Percentiles rank a stretch among this genome's conserved stretches.
Conservation (phyloP, 139 green algal genomes). For the Ettlia oleoabundans region DNA sequence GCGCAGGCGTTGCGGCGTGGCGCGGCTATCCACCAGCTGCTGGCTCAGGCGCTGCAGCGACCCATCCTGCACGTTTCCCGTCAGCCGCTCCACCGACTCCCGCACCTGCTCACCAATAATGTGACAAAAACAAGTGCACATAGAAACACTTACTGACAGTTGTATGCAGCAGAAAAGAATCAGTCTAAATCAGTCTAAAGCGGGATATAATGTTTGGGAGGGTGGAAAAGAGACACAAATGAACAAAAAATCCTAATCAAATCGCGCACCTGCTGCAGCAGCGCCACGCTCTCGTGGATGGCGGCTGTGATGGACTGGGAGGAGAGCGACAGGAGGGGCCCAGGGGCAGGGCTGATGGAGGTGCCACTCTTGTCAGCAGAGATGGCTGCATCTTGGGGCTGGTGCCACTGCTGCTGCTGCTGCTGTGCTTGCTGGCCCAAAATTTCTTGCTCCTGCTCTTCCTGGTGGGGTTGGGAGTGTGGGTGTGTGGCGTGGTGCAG, state of each 20-base stretch:
- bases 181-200: too few relatives aligned
- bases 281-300: slow-evolving; percentile 34
- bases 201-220: too few relatives aligned
- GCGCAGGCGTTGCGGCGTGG: neutral
- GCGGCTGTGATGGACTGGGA: slow-evolving; percentile 28
- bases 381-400: neutral
- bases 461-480: neutral
- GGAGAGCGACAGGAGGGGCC: slow-evolving; percentile 19
- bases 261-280: slow-evolving; percentile 32
- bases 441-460: neutral
- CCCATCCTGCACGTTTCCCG: slow-evolving; percentile 48
- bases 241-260: too few relatives aligned
- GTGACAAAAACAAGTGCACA: too few relatives aligned
- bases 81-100: slow-evolving; percentile 35
- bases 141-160: too few relatives aligned
- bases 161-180: too few relatives aligned
- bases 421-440: too few relatives aligned
- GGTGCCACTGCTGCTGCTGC: neutral
- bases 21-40: slow-evolving; percentile 32
- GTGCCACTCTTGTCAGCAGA: neutral
- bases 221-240: too few relatives aligned
- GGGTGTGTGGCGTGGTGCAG: slow-evolving; percentile 22
- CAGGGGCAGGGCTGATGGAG: neutral
- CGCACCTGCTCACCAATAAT: too few relatives aligned
- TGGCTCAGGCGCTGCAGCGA: slow-evolving; percentile 40